Conservation (phyloP, 164 flowering plant genomes). For the Tinospora cordifolia region DNA sequence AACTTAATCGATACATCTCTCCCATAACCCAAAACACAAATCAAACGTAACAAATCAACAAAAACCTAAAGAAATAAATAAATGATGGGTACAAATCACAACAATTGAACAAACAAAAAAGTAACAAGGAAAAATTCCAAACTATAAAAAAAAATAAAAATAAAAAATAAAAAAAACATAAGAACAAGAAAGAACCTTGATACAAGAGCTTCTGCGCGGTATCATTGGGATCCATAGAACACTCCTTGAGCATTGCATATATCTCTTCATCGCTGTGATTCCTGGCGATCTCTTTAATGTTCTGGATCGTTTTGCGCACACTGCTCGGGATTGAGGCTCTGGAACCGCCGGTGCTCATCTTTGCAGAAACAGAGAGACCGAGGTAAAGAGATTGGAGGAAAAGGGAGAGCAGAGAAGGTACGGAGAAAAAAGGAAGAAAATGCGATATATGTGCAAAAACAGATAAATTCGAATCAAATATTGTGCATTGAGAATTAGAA, state of each 20-base stretch:
- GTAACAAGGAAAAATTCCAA: not conserved
- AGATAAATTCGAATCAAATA: too few species aligned
- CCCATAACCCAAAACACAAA: too few species aligned
- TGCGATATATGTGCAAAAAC: too few species aligned
- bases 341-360: slow-evolving; percentile 53
- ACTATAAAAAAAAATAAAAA: too few species aligned
- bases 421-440: too few species aligned
- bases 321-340: slow-evolving; percentile 59
- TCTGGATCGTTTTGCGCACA: slow-evolving; percentile 52
- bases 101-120: not conserved
- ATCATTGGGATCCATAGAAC: slow-evolving; percentile 90
- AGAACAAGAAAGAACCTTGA: slow-evolving; percentile 38
- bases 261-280: slow-evolving; percentile 74
- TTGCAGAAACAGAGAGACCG: too few species aligned
- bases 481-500: too few species aligned
- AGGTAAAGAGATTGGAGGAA: not conserved
- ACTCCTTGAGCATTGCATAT: slow-evolving; percentile 80
- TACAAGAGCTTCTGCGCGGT: slow-evolving; percentile 65
- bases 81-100: not conserved
- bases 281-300: slow-evolving; percentile 75
- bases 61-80: not conserved
- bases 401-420: not conserved
- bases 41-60: not conserved
- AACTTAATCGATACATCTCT: too few species aligned
- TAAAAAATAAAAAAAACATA: not conserved